A percentile compares a stretch with the other conserved stretches of the same genome.
phyloP scores from a whole-genome alignment of 2,329 filamentous ascomycete species.

The Colletotrichum magnum region DNA sequence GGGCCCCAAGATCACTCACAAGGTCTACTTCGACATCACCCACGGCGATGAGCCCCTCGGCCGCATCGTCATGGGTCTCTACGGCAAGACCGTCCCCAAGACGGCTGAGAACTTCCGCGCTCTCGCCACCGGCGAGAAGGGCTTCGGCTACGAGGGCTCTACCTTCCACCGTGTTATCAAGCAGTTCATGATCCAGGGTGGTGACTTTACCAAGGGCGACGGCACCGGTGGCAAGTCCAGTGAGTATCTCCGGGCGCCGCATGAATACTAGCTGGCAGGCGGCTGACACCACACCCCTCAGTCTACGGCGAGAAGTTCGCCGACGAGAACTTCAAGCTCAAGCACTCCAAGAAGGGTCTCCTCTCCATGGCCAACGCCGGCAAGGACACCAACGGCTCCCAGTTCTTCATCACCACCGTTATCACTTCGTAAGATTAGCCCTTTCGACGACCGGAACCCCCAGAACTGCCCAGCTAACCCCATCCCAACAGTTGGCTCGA shows the following conservation, averaged over 20 bases:
- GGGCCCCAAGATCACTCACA: conserved; percentile 95
- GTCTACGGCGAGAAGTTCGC: conserved; percentile 88
- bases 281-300: conserved; percentile 46
- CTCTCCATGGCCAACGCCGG: conserved; percentile 90
- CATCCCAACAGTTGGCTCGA: conserved; percentile 77
- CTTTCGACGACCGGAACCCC: neutral
- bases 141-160: conserved; percentile 85
- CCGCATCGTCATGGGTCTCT: conserved; percentile 84
- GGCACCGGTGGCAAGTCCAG: conserved; percentile 89
- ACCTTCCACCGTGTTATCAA: conserved; percentile 93
- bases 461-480: conserved; percentile 27
- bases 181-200: conserved; percentile 92
- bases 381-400: conserved; percentile 88
- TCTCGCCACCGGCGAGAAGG: conserved; percentile 88
- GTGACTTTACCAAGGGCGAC: conserved; percentile 88
- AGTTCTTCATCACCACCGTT: conserved; percentile 93
- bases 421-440: conserved; percentile 74
- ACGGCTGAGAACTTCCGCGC: conserved; percentile 82
- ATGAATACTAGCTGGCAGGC: neutral
- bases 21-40: conserved; percentile 90
- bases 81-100: conserved; percentile 89
- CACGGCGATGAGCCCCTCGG: conserved; percentile 82
- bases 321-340: conserved; percentile 96
- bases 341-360: conserved; percentile 88
- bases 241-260: conserved; percentile 56